A percentile compares a stretch with the other conserved stretches of the same genome.
phyloP scores from a whole-genome alignment of 129 eudicot genomes.

The Cynara cardunculus region DNA sequence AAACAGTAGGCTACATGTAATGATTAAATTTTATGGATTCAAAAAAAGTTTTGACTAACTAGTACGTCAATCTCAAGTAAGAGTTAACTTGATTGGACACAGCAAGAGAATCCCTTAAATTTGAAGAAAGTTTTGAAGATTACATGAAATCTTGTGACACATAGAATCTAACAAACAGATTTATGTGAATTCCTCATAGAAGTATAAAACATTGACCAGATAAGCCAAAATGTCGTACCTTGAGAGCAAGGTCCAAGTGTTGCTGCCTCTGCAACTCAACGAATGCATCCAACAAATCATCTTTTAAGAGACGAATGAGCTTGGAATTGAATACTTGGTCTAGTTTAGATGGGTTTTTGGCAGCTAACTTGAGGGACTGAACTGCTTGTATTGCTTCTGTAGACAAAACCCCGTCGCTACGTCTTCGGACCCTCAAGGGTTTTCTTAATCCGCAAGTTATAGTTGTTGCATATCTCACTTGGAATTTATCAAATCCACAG shows the following conservation, averaged over 20 bases:
- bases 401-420: conserved; percentile 44
- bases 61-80: not conserved
- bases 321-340: conserved; percentile 48
- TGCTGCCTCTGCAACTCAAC: conserved; percentile 67
- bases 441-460: conserved; percentile 56
- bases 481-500: not conserved
- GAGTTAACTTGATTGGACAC: not conserved
- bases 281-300: conserved; percentile 64
- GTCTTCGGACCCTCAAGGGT: conserved; percentile 46
- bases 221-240: conserved; percentile 22
- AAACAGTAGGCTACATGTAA: no score
- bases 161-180: not conserved
- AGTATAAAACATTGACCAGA: not conserved
- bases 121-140: not conserved
- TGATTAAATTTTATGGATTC: no score
- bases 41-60: not conserved
- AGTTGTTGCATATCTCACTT: conserved; percentile 8
- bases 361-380: conserved; percentile 74
- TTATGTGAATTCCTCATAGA: not conserved
- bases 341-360: conserved; percentile 50
- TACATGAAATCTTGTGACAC: not conserved
- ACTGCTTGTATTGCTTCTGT: conserved; percentile 85
- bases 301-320: conserved; percentile 61
- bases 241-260: conserved; percentile 49
- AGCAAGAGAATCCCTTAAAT: not conserved